Evolutionary conservation across 768 basidiomycete species (phyloP).

Genomic region (Pisolithus albus): DNA sequence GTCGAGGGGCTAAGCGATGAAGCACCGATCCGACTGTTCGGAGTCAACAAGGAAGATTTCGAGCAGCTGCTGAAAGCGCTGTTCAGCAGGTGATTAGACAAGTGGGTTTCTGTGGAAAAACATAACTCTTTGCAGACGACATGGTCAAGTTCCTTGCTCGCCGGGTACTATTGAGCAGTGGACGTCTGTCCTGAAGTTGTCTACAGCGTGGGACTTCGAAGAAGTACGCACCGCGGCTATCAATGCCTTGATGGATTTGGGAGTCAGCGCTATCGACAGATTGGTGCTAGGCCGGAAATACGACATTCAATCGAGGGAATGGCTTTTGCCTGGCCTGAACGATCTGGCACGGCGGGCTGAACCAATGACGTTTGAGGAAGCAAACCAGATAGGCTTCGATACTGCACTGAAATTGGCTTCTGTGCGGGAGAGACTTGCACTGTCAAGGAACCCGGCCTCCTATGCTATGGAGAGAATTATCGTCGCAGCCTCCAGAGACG

Average conservation of each 20-base stretch:
- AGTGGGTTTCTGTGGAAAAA: not conserved
- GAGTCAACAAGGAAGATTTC: not conserved
- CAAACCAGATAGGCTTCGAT: not conserved
- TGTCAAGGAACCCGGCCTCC: too few relatives aligned
- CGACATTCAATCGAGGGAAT: not conserved
- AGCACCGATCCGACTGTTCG: not conserved
- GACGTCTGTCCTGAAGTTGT: not conserved
- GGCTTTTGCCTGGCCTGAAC: not conserved
- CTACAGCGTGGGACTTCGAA: not conserved
- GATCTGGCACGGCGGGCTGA: not conserved
- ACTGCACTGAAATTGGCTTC: slow-evolving; percentile 1
- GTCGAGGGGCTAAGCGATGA: not conserved
- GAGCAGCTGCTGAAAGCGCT: not conserved
- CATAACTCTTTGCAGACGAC: not conserved
- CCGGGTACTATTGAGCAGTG: not conserved
- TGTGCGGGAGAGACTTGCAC: not conserved
- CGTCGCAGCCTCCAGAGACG: too few relatives aligned
- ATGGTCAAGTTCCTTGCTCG: not conserved
- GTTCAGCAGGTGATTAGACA: not conserved
- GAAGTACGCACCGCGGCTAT: not conserved
- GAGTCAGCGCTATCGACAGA: not conserved
- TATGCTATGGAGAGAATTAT: too few relatives aligned
- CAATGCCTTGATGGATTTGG: not conserved
- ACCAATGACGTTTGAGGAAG: not conserved
- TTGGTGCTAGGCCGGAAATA: not conserved